Evolutionary conservation across 768 basidiomycete genomes (phyloP), one percentile per base, ranked within the genome.

Genomic region (Rubroboletus satanas): DNA sequence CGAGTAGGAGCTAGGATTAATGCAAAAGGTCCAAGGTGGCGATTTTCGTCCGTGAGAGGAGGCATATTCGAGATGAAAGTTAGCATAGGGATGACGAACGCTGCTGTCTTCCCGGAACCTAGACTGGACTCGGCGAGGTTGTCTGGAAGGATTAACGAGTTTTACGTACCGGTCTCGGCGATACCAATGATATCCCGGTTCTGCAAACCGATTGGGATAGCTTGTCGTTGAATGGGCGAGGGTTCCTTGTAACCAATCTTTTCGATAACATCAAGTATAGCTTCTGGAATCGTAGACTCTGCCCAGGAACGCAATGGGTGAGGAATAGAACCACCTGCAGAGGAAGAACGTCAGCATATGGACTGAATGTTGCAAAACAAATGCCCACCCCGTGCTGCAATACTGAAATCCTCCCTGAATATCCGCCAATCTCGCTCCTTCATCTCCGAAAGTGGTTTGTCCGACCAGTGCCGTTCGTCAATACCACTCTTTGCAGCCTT

Each of bases 91-190:
- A 98, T 96, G 56, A 98, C 95, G 69, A 98, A 98, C 4, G 95
- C 93, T 35, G 96, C 96, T 26, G 96, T 98, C 78, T 98, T 98
- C 69, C 96, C 96, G 65, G 96, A 98, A 79, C 95, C 93, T 95
- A 59, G 10, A 57, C 14, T 39, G 18, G 14, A 37, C 46, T 49
- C 45, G 55, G 45, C 23, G 42, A 39, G 8, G 45, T 53, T 31
- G n/a, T 37, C 32, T 31, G 31, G 14, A 36, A 49, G 45, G 44
- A 21, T 37, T 6, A 29, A 42, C 0, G 17, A 17, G 8, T 42
- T 56, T 37, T 8, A 72, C 81, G 49, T 54, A 91, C 94, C 96
- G 43, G 97, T 99, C 74, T 99, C 96, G 54, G 97, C 97, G 56
- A 99, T 95, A 62, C 97, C 97, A 67, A 99, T 98, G 60, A 98